phyloP scores from a whole-genome alignment of 2,329 filamentous ascomycete species.

The Fusarium begoniae region DNA sequence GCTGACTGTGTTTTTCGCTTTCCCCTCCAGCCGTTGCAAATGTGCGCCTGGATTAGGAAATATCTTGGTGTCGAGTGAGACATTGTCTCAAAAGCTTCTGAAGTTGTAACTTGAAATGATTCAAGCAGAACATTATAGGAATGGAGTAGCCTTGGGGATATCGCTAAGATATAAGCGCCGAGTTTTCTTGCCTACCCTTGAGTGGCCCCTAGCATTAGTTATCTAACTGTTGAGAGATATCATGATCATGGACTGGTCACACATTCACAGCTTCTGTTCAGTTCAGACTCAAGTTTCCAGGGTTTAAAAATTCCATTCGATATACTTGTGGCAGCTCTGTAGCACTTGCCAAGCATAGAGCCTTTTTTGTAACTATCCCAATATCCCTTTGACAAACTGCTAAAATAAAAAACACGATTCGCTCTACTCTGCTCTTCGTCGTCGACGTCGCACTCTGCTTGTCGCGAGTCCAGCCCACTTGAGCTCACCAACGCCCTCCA shows the following conservation, averaged over 20 bases:
- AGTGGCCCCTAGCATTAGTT: not conserved
- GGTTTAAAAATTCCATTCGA: conserved; percentile 25
- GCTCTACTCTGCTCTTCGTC: conserved; percentile 42
- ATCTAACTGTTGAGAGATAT: not conserved
- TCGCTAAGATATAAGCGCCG: not conserved
- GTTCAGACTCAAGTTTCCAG: not conserved
- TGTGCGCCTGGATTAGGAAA: not conserved
- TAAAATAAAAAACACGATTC: conserved; percentile 32
- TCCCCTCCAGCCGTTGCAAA: not conserved
- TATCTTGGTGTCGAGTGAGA: not conserved
- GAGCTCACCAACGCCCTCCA: conserved; percentile 44
- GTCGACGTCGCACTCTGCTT: conserved; percentile 16
- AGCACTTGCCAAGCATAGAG: conserved; percentile 39
- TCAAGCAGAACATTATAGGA: not conserved
- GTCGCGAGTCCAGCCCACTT: conserved; percentile 44
- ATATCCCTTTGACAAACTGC: conserved; percentile 37
- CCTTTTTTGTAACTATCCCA: conserved; percentile 42
- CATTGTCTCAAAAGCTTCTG: not conserved
- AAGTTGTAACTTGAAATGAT: not conserved
- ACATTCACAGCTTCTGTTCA: not conserved
- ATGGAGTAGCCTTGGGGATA: not conserved
- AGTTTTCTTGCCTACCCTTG: not conserved
- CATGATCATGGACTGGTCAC: not conserved
- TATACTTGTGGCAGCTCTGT: conserved; percentile 38
- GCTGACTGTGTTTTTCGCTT: not conserved